Base-by-base conservation (phyloP, 2,329 filamentous ascomycete genomes). In the Verticillium tricorpus region DNA sequence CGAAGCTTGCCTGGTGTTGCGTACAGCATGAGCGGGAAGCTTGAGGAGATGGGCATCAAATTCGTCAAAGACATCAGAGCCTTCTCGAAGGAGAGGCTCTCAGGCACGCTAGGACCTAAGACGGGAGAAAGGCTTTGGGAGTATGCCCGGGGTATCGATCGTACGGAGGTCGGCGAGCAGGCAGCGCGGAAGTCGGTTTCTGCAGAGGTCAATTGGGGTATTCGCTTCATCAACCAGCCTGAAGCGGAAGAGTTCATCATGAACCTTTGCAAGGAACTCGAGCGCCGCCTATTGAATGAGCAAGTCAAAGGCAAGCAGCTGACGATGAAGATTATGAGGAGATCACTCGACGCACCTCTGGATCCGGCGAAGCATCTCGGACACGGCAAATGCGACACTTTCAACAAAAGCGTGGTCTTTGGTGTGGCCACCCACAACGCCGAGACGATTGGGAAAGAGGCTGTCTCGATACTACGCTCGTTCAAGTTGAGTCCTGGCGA, bases 121-220 rank as follows among this genome's bases (percentile, higher is more conserved):
- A 99, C 93, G 0, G 93, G 94, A 3, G 90, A 92, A 67, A 97
- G 90, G 73, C 81, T 99, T 0, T 94, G 89, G 83, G 92, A 97
- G 59, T 98, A 96, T 73, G 84, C 94, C 25, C 86, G 92, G 6
- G 95, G 95, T 2, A 92, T 98, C 57, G 95, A 99, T 74, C 84
- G 82, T 58, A 82, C 87, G 1, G 92, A 97, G 73, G 92, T 98
- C 6, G 94, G 93, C 35, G 90, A 94, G 62, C 90, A 96, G 70
- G 86, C 89, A 0, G 81, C 92, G 17, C 88, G 95, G 60, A 99
- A 98, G 72, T 98, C 94, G 0, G 92, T 99, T 0, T 98, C 95
- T 2, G 94, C 94, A 1, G 95, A 99, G 73, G 92, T 99, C 65
- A 99, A 95, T 69, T 99, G 95, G 95, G 95, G 96, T 2, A 96